Conservation (phyloP, 225 moss, liverwort and hornwort species). For the Pleurozium schreberi region DNA sequence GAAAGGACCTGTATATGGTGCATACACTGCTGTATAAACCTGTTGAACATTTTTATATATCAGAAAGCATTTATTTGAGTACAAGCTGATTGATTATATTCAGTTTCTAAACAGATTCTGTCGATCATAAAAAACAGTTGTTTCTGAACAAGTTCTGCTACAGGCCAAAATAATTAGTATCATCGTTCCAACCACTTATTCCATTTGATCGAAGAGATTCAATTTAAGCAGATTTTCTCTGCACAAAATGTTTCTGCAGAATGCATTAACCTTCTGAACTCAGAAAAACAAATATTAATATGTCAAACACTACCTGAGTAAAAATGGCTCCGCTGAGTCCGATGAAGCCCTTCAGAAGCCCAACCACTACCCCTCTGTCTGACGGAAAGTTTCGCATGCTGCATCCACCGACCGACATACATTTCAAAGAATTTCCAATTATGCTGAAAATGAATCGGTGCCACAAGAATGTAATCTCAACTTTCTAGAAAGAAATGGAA, state of each 20-base stretch:
- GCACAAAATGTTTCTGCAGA: neutral
- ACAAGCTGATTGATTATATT: neutral
- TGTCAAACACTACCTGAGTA: conserved; percentile 56
- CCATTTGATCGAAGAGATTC: neutral
- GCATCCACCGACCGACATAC: conserved; percentile 13
- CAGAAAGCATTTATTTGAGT: neutral
- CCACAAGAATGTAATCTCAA: neutral
- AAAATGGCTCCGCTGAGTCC: conserved; percentile 97
- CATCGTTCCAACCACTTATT: neutral
- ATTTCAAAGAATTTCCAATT: neutral
- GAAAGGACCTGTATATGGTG: conserved; percentile 85
- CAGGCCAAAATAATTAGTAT: neutral
- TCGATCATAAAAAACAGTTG: neutral
- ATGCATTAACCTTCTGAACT: neutral
- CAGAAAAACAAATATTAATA: neutral
- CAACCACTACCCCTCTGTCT: conserved; percentile 88
- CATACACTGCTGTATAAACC: conserved; percentile 98
- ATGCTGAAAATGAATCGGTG: neutral
- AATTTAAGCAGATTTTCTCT: neutral
- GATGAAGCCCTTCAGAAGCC: conserved; percentile 93
- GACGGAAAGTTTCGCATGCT: conserved; percentile 97
- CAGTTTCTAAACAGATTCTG: neutral
- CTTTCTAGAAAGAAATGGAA: neutral
- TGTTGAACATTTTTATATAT: conserved; percentile 1
- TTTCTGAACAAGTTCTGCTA: neutral